phyloP scores from a whole-genome alignment of 768 basidiomycete species.

The Kwoniella europaea region DNA sequence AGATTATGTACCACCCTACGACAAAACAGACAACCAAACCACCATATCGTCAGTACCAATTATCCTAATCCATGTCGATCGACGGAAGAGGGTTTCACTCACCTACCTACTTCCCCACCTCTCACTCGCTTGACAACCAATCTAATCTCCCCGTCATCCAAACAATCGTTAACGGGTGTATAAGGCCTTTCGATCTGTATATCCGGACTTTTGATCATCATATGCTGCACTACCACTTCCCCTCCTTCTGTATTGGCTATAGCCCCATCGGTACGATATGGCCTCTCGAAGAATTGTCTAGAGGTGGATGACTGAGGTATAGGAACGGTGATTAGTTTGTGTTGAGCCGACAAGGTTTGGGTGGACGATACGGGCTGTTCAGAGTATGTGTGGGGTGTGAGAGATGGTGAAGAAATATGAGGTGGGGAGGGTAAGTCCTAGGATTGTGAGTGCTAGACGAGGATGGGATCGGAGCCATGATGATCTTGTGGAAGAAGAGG shows the following conservation, averaged over 20 bases:
- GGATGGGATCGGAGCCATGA: conserved; percentile 3
- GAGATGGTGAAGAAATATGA: conserved; percentile 21
- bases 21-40: background rate
- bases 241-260: conserved; percentile 5
- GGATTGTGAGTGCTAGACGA: conserved; percentile 13
- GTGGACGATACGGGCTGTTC: conserved; percentile 38
- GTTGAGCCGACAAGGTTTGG: conserved; percentile 32
- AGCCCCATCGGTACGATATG: conserved; percentile 16
- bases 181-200: conserved; percentile 56
- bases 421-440: conserved; percentile 29
- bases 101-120: conserved; percentile 58
- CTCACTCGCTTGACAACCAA: conserved; percentile 54
- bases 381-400: conserved; percentile 47
- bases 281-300: conserved; percentile 28
- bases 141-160: conserved; percentile 39
- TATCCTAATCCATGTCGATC: too few species aligned
- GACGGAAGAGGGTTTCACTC: conserved; percentile 15
- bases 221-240: conserved; percentile 49
- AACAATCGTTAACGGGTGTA: conserved; percentile 52
- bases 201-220: conserved; percentile 53
- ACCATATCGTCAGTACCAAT: too few species aligned
- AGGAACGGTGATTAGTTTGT: conserved; percentile 41
- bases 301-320: conserved; percentile 27
- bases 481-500: background rate
- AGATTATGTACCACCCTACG: conserved; percentile 43